A percentile compares a stretch with the other conserved stretches of the same genome.
Evolutionary conservation across 73 alveolate species (phyloP).

Genomic region (Uronychia setigera): DNA sequence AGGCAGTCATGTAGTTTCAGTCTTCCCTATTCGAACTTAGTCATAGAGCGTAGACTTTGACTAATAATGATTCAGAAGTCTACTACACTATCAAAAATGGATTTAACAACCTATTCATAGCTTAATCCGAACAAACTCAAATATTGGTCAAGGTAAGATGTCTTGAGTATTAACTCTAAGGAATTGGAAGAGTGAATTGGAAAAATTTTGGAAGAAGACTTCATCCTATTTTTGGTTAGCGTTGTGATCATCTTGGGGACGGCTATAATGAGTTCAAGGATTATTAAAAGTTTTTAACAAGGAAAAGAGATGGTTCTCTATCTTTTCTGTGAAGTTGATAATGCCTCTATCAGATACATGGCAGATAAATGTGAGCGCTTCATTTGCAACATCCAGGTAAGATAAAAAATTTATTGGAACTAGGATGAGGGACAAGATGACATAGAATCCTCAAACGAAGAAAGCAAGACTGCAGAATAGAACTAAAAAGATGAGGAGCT

Average conservation of each 20-base stretch:
- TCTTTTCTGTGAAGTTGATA: not conserved
- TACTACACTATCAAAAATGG: not conserved
- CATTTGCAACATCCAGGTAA: not conserved
- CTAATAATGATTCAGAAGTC: not conserved
- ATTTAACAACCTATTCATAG: not conserved
- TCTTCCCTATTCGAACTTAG: not conserved
- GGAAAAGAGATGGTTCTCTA: not conserved
- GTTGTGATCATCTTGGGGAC: not conserved
- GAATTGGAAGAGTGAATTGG: not conserved
- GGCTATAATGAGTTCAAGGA: not conserved
- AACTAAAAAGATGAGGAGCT: not conserved
- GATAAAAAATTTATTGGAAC: no score
- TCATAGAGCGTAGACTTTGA: not conserved
- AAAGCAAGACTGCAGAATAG: not conserved
- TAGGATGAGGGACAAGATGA: not conserved
- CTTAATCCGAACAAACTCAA: not conserved
- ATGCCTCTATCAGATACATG: not conserved
- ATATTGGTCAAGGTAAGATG: not conserved
- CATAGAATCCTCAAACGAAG: not conserved
- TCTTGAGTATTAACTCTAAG: not conserved
- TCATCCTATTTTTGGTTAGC: not conserved
- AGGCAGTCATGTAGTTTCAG: not conserved
- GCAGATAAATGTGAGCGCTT: not conserved
- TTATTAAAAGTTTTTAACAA: no score
- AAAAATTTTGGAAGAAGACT: not conserved